A percentile compares a stretch with the other conserved stretches of the same genome.
phyloP scores from a whole-genome alignment of 1,139 yeast species.

The Pichia sp. region DNA sequence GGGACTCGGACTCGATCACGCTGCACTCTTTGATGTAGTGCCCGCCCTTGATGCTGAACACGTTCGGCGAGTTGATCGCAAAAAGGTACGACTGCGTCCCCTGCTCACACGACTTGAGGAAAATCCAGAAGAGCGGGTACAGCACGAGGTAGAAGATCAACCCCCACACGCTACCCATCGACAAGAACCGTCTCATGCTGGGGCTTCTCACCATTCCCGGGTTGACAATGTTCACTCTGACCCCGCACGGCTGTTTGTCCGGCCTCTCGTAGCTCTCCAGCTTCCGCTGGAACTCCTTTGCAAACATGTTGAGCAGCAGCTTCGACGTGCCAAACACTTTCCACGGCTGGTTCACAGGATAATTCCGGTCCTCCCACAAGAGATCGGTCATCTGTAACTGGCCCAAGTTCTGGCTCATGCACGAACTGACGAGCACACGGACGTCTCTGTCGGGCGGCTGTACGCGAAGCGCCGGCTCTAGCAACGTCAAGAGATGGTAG shows the following conservation, averaged over 20 bases:
- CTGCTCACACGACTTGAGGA: slow-evolving; percentile 66
- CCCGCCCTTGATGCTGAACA: slow-evolving; percentile 58
- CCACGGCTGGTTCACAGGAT: slow-evolving; percentile 65
- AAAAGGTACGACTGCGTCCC: slow-evolving; percentile 79
- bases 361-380: slow-evolving; percentile 56
- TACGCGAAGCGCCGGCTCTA: slow-evolving; percentile 75
- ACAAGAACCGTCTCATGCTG: slow-evolving; percentile 70
- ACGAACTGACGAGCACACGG: slow-evolving; percentile 68
- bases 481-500: slow-evolving; percentile 69
- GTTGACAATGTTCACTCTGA: slow-evolving; percentile 72
- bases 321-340: slow-evolving; percentile 79
- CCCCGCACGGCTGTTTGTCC: slow-evolving; percentile 58
- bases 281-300: slow-evolving; percentile 68
- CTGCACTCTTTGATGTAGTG: slow-evolving; percentile 69
- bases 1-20: slow-evolving; percentile 47
- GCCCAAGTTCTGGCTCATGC: slow-evolving; percentile 74
- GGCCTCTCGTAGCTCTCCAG: slow-evolving; percentile 39
- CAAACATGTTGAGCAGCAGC: slow-evolving; percentile 67
- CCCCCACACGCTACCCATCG: slow-evolving; percentile 75
- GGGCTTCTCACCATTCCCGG: slow-evolving; percentile 93
- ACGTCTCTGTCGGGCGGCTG: slow-evolving; percentile 97
- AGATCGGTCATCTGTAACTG: slow-evolving; percentile 63
- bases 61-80: slow-evolving; percentile 69
- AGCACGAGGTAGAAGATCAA: slow-evolving; percentile 57
- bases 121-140: slow-evolving; percentile 79